Base-by-base conservation (phyloP, 352 stramenopile genomes). In the Phytophthora brassicae region DNA sequence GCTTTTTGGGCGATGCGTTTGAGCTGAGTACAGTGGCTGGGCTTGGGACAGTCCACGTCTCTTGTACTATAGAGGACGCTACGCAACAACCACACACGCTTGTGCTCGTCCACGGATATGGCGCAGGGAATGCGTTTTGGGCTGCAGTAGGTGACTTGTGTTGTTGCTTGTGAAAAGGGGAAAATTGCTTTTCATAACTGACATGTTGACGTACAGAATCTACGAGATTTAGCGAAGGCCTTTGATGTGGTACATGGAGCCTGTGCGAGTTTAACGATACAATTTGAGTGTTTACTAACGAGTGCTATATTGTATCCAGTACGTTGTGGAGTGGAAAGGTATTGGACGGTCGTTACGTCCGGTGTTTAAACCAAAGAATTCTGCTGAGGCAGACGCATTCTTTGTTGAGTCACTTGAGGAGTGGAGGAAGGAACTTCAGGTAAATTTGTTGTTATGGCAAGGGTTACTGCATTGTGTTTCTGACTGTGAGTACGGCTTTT, bases 231-330 rank as follows among this genome's bases (percentile, higher is more conserved):
- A 0, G 80, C 84, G 31, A 89, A 90, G 63, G 80, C 63, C 12
- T 94, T 89, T 57, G 88, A 92, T 44, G 81, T 94, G 75, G 84
- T 93, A 56, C 23, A 80, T 72, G n/a, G n/a, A n/a, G n/a, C n/a
- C n/a, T n/a, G n/a, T n/a, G n/a, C n/a, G n/a, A n/a, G n/a, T n/a
- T n/a, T n/a, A n/a, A n/a, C n/a, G n/a, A n/a, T n/a, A n/a, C n/a
- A n/a, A n/a, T 12, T 26, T 41, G 22, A 20, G 14, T 26, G 7
- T 16, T 28, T 44, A 45, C 24, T 55, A 24, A 39, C 50, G 20
- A 41, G 23, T 19, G n/a, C n/a, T n/a, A n/a, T n/a, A n/a, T n/a
- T n/a, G n/a, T n/a, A n/a, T n/a, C n/a, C n/a, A 92, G 84, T 94
- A 90, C 47, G 82, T 82, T 13, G 84, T 94, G 23, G 84, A 94